Evolutionary conservation across 164 flowering plant species (phyloP).

Genomic region (Cinnamomum micranthum): DNA sequence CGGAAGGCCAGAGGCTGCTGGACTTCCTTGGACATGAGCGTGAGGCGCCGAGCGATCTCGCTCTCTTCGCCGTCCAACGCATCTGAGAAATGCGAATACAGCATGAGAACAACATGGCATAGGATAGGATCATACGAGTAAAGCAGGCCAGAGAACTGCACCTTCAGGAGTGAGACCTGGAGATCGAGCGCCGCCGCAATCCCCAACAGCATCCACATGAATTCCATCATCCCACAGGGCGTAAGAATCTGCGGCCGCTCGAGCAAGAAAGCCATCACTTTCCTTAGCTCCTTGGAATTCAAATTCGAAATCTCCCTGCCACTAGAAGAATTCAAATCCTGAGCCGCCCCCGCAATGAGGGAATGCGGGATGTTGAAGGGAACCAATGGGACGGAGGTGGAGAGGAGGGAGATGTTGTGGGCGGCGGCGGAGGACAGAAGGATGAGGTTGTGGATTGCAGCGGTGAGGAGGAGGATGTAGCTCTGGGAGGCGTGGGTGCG

Average conservation of each 20-base stretch:
- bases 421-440: conserved; percentile 1
- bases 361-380: conserved; percentile 68
- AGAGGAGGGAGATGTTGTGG: conserved; percentile 40
- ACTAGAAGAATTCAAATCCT: neutral
- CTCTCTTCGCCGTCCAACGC: conserved; percentile 77
- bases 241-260: conserved; percentile 71
- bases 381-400: conserved; percentile 58
- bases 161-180: conserved; percentile 89
- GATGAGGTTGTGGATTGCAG: conserved; percentile 49
- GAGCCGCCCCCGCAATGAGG: conserved; percentile 18
- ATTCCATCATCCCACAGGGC: conserved; percentile 75
- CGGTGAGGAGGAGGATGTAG: conserved; percentile 58
- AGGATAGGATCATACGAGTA: conserved; percentile 81
- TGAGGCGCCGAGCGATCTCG: conserved; percentile 57
- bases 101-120: conserved; percentile 66
- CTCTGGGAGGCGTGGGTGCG: conserved; percentile 83
- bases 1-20: conserved; percentile 69
- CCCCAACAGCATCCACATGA: conserved; percentile 55
- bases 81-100: conserved; percentile 64
- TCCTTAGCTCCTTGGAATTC: conserved; percentile 66
- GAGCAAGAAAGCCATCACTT: conserved; percentile 77
- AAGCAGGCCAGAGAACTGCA: conserved; percentile 85
- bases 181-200: conserved; percentile 60
- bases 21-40: conserved; percentile 58
- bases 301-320: conserved; percentile 26